Percentiles rank a stretch among this genome's conserved stretches.
phyloP scores from a whole-genome alignment of 441 rosid genomes.

The Pelargonium myrrhifolium region DNA sequence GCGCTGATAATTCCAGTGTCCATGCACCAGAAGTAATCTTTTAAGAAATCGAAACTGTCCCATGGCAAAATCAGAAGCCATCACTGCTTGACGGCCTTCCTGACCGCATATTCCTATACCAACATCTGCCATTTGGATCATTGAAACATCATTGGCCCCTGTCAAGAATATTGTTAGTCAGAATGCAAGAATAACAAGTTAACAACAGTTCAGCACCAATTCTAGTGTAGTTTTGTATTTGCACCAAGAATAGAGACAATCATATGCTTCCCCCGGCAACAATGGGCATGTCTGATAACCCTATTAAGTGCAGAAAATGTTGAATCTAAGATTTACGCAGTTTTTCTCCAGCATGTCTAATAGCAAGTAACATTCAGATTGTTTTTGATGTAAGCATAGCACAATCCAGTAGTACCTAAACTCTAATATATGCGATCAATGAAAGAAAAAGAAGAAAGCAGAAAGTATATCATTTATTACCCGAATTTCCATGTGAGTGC shows the following conservation, averaged over 20 bases:
- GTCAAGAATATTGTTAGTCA: conserved; percentile 19
- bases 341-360: too few species aligned
- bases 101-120: conserved; percentile 81
- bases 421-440: too few species aligned
- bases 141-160: conserved; percentile 86
- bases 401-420: too few species aligned
- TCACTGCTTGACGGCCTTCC: conserved; percentile 81
- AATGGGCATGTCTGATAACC: too few species aligned
- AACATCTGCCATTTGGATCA: conserved; percentile 89
- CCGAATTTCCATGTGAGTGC: too few species aligned
- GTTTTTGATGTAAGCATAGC: too few species aligned
- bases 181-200: conserved; percentile 11
- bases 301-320: too few species aligned
- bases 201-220: conserved; percentile 2
- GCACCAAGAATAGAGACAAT: background rate
- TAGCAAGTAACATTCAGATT: too few species aligned
- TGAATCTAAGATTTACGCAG: too few species aligned
- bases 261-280: background rate
- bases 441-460: too few species aligned
- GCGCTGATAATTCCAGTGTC: conserved; percentile 82
- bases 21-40: conserved; percentile 67
- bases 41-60: conserved; percentile 67
- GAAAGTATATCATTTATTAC: too few species aligned
- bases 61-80: conserved; percentile 91
- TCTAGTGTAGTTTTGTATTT: background rate